Base-by-base conservation (phyloP, 2,329 filamentous ascomycete species). In the Fusarium denticulatum region DNA sequence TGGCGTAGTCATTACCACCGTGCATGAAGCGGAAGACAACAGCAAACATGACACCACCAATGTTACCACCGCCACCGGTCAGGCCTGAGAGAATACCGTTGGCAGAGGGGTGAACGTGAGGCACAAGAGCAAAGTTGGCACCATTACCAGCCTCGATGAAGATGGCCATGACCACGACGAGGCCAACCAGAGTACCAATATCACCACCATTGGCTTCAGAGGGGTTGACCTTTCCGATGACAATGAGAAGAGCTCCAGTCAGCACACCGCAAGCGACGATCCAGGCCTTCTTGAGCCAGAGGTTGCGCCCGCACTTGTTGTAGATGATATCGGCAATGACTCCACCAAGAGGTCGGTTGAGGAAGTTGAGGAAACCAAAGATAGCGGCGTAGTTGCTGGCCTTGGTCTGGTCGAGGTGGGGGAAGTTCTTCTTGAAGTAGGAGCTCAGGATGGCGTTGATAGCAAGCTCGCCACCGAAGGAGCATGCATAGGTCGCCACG, bases 101-200 rank as follows among this genome's bases (percentile, higher is more conserved):
- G 68, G 94, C 93, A 69, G 88, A 88, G 2, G 94, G 94, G 81
- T 95, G 93, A 3, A 97, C 92, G 79, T 97, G 95, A 7, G 95
- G 94, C 30, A 97, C 92, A 11, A 97, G 87, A 0, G 94, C 90
- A 82, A 96, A 97, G 83, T 94, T 96, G 45, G 94, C 91, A 1
- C 95, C 95, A 79, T 97, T 97, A 46, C 91, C 91, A 5, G 93
- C 94, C 81, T 97, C 94, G 47, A 95, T 83, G 84, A 97, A 97
- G 80, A 97, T 87, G 2, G 93, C 94, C 84, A 95, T 88, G 15
- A 94, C 88, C 3, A 92, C 91, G 14, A 97, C 85, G 11, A 97
- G 89, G 3, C 93, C 94, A 63, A 96, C 91, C 87, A 97, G 91
- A 6, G 89, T 90, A 12, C 87, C 82, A 20, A 82, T 76, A 45